Conservation (phyloP, 2,329 filamentous ascomycete species). For the Lachnellula cervina region DNA sequence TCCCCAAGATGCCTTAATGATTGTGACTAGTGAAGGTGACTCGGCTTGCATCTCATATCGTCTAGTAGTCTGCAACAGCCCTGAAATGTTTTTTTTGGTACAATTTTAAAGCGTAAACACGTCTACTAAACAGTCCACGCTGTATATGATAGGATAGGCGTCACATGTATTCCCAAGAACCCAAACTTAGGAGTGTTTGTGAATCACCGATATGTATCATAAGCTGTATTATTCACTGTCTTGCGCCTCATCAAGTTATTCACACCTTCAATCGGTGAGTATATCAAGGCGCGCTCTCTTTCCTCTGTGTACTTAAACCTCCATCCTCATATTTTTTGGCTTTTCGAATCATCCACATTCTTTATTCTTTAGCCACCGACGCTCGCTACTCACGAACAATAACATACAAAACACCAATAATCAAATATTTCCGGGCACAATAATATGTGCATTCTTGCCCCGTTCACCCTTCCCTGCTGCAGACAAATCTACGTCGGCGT, state of each 20-base stretch:
- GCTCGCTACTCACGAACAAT: too few species aligned
- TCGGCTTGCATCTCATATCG: neutral
- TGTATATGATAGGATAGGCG: neutral
- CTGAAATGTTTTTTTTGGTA: neutral
- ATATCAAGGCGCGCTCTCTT: neutral
- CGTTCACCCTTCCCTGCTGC: conserved; percentile 25
- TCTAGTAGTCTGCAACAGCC: neutral
- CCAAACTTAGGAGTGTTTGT: conserved; percentile 7
- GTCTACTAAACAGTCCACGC: neutral
- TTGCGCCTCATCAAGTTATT: neutral
- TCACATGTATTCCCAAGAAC: neutral
- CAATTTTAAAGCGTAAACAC: too few species aligned
- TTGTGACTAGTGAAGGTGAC: neutral
- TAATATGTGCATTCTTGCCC: conserved; percentile 24
- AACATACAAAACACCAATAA: too few species aligned
- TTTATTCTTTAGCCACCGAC: too few species aligned
- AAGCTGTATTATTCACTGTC: neutral
- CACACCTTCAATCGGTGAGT: neutral
- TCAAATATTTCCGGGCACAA: neutral
- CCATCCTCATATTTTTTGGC: neutral
- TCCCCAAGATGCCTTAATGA: neutral
- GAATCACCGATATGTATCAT: conserved; percentile 6
- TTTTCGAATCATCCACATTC: neutral
- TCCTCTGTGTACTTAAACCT: neutral
- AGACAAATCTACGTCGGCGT: conserved; percentile 22